A percentile compares a stretch with the other conserved stretches of the same genome.
These are phyloP conservation scores for Talaromyces adpressus DNA, from an alignment of 495 filamentous ascomycete species.

Conservation along the genomic window DNA sequence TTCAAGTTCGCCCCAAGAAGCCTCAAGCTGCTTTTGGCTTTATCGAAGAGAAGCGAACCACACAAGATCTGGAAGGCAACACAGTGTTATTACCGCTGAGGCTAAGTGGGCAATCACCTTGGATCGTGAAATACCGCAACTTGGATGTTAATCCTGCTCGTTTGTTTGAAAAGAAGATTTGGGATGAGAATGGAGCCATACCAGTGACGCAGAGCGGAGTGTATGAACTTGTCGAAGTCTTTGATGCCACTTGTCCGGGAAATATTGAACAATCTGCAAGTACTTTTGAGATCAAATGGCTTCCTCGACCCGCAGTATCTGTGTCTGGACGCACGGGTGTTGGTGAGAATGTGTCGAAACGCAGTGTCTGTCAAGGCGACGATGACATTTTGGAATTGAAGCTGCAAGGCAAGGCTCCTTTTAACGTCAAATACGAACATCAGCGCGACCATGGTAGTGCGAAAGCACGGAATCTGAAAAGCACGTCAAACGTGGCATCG, in stretches of 20 bases:
- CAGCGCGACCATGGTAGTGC: conserved; percentile 54
- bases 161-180: conserved; percentile 42
- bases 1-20: conserved; percentile 78
- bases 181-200: conserved; percentile 63
- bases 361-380: conserved; percentile 89
- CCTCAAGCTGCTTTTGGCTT: conserved; percentile 78
- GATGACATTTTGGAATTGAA: conserved; percentile 77
- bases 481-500: conserved; percentile 61
- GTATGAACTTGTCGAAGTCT: conserved; percentile 71
- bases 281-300: conserved; percentile 75
- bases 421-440: conserved; percentile 73
- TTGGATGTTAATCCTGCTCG: conserved; percentile 33
- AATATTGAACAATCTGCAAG: conserved; percentile 63
- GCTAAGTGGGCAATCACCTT: conserved; percentile 75
- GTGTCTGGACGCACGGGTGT: conserved; percentile 16
- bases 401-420: conserved; percentile 78
- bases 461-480: conserved; percentile 60
- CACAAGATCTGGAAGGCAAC: conserved; percentile 69
- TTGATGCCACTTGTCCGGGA: conserved; percentile 73
- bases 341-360: conserved; percentile 52
- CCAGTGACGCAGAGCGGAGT: conserved; percentile 57
- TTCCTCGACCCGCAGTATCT: conserved; percentile 60
- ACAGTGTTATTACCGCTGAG: conserved; percentile 69
- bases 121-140: conserved; percentile 70
- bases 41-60: conserved; percentile 65